phyloP scores from a whole-genome alignment of 768 basidiomycete genomes.

The Kwoniella mangroviensis region DNA sequence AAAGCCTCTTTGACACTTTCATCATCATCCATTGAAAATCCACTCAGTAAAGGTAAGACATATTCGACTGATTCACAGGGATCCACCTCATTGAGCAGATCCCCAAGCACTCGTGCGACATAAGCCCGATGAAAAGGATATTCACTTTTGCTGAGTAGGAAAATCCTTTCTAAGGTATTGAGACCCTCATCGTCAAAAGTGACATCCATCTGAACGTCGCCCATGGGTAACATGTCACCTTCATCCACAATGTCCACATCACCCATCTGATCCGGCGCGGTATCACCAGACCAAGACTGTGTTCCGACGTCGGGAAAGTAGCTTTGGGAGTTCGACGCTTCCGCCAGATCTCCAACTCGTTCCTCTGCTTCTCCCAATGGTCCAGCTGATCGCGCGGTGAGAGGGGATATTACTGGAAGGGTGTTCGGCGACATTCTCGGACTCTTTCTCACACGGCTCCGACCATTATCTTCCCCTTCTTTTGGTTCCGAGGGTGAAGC shows the following conservation, averaged over 20 bases:
- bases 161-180: constrained; percentile 86
- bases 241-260: constrained; percentile 45
- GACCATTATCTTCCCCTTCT: constrained; percentile 14
- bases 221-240: constrained; percentile 44
- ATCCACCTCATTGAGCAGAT: constrained; percentile 72
- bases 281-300: neutral
- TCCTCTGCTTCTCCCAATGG: constrained; percentile 14
- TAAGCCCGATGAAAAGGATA: constrained; percentile 72
- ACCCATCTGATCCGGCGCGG: constrained; percentile 24
- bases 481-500: constrained; percentile 19
- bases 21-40: constrained; percentile 84
- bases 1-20: constrained; percentile 87
- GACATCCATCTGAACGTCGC: constrained; percentile 55
- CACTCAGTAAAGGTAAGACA: constrained; percentile 84
- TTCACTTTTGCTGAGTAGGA: constrained; percentile 81
- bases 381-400: constrained; percentile 10
- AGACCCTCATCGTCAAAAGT: constrained; percentile 77
- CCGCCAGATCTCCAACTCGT: constrained; percentile 15
- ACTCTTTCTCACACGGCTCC: constrained; percentile 26
- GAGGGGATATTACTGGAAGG: constrained; percentile 11
- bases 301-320: constrained; percentile 13
- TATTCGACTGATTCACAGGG: constrained; percentile 91
- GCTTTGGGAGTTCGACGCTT: neutral
- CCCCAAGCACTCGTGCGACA: constrained; percentile 81
- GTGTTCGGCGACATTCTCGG: constrained; percentile 25